Conservation (phyloP, 805 yeast genomes). For the Candida ficus region DNA sequence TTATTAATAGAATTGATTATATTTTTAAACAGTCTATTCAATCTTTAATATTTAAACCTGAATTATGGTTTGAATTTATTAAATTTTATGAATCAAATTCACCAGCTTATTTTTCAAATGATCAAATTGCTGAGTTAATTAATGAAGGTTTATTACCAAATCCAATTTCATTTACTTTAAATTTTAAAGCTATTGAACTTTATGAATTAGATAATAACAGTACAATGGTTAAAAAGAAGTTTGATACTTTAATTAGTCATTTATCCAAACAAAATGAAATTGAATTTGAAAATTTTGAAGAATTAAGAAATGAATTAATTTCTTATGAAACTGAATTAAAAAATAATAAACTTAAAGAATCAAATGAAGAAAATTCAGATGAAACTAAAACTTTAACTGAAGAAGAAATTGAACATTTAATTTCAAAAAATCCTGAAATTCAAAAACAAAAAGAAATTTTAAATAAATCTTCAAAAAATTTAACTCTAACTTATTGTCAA, state of each 20-base stretch:
- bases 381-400: slow-evolving; percentile 17
- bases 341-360: slow-evolving; percentile 2
- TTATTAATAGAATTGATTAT: slow-evolving; percentile 57
- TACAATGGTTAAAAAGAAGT: slow-evolving; percentile 45
- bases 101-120: slow-evolving; percentile 11
- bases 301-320: slow-evolving; percentile 17
- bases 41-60: slow-evolving; percentile 59
- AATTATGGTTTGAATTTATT: slow-evolving; percentile 67
- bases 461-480: slow-evolving; percentile 29
- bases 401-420: slow-evolving; percentile 11
- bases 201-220: slow-evolving; percentile 54
- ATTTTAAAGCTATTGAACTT: slow-evolving; percentile 62
- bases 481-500: slow-evolving; percentile 64
- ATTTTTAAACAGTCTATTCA: slow-evolving; percentile 69
- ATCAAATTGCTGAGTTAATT: slow-evolving; percentile 37
- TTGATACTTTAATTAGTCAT: slow-evolving; percentile 44
- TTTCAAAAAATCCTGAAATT: slow-evolving; percentile 14
- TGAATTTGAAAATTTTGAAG: slow-evolving; percentile 15
- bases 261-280: slow-evolving; percentile 35
- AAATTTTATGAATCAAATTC: slow-evolving; percentile 27
- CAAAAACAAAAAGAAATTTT: slow-evolving; percentile 13
- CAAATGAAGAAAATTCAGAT: slow-evolving; percentile 6
- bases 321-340: slow-evolving; percentile 1
- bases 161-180: slow-evolving; percentile 63
- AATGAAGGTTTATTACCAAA: slow-evolving; percentile 54